Base-by-base conservation (phyloP, 805 yeast species). In the Yamadazyma philogaea region DNA sequence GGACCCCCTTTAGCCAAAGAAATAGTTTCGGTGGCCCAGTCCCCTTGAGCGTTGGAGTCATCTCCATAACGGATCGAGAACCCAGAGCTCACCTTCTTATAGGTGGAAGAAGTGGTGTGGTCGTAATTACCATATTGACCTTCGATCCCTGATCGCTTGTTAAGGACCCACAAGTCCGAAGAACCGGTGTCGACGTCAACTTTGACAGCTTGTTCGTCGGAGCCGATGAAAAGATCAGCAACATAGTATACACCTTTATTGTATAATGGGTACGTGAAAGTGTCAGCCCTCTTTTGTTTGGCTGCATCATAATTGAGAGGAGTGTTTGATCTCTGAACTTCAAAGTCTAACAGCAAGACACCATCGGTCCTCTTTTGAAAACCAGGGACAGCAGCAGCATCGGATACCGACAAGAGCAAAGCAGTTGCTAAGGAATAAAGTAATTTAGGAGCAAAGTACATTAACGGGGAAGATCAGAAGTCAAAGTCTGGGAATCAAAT, bases 61-160 rank as follows among this genome's bases (percentile, higher is more conserved):
- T 78, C 83, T 5, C 70, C 79, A 49, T 78, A 78, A 1, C 49
- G 22, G 45, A 77, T 74, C 10, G 51, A 34, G 51, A 78, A 78
- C 0, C 56, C 49, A 5, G 55, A 49, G 5, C 64, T 66, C 41
- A 70, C 62, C 14, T 44, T 39, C 3, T 50, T 22, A 47, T 56
- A 72, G 8, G 71, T 45, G 0, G 63, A 44, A 1, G 78, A 72
- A 4, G 45, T 26, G 2, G 54, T 40, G 1, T 53, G 39, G 45
- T 69, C 60, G 46, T 68, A 74, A 11, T 68, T 56, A 20, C 78
- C 78, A 40, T 58, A 70, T 4, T 32, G 12, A 14, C 40, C 37
- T 20, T 48, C 36, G 22, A 26, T 20, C 1, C 46, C 49, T 10
- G 37, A 20, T 3, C 3, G 6, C 11, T 18, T 26, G 26, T 46